Conservation (phyloP, 23 red algal genomes). For the Pyropia yezoensis region DNA sequence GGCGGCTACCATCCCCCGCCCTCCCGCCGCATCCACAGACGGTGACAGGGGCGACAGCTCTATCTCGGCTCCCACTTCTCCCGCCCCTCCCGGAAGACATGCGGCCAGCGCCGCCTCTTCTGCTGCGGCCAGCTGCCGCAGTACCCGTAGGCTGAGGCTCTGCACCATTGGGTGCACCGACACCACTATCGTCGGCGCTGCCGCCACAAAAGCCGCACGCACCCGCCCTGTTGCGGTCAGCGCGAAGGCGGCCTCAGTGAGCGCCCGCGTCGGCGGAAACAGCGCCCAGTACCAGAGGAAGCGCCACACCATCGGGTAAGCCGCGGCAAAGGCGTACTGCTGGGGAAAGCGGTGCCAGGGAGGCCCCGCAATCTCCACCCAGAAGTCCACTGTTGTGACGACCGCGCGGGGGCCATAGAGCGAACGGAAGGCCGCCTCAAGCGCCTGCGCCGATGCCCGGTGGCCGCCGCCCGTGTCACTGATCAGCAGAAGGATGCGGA, state of each 20-base stretch:
- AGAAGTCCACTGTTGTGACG: slow-evolving; percentile 53
- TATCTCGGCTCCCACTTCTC: too few species aligned
- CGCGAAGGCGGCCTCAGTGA: slow-evolving; percentile 48
- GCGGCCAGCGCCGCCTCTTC: too few species aligned
- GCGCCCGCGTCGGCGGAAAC: slow-evolving; percentile 52
- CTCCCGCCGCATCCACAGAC: too few species aligned
- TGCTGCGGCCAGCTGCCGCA: slow-evolving; percentile 16
- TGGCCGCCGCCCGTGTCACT: slow-evolving; percentile 80
- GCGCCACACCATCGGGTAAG: slow-evolving; percentile 64
- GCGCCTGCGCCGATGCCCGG: slow-evolving; percentile 57
- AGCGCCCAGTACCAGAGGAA: slow-evolving; percentile 47
- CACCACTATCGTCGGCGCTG: slow-evolving; percentile 42
- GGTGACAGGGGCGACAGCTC: too few species aligned
- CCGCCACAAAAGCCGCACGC: slow-evolving; percentile 9
- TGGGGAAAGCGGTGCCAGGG: slow-evolving; percentile 49
- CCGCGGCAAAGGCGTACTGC: slow-evolving; percentile 53
- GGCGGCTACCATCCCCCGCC: too few species aligned
- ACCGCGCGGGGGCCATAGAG: slow-evolving; percentile 39
- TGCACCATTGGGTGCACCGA: slow-evolving; percentile 68
- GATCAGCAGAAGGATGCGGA: slow-evolving; percentile 49
- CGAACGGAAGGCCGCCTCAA: slow-evolving; percentile 39
- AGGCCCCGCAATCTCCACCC: slow-evolving; percentile 43
- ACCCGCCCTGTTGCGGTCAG: slow-evolving; percentile 29
- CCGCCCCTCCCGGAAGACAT: too few species aligned
- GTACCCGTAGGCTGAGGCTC: slow-evolving; percentile 50